Evolutionary conservation across 2,329 filamentous ascomycete species (phyloP), one percentile per base, ranked within the genome.

Genomic region (Penicillium sclerotiorum): DNA sequence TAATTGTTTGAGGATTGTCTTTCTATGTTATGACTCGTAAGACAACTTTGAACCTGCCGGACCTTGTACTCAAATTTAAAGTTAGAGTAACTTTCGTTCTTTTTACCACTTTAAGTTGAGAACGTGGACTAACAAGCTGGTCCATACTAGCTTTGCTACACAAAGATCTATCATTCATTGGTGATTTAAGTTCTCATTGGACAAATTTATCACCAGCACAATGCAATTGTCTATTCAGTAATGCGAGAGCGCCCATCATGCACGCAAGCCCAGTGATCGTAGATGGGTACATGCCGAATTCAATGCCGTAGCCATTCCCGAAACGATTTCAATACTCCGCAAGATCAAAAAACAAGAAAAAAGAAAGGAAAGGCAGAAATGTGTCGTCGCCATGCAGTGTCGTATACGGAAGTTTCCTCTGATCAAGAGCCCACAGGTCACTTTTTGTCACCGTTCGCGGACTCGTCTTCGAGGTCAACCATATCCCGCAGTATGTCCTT

Each of bases 401-500:
- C 49, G 37, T 44, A 48, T 51, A 32, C 40, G 33, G 38, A 47
- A 22, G 45, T 40, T 33, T n/a, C 38, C 17, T 17, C 32, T 13
- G 25, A 25, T 22, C 18, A 18, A 25, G 36, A 13, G 21, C 20
- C 39, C 37, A 35, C 36, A 27, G 21, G 6, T 60, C 50, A 60
- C 32, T 61, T 61, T 49, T 59, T 61, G 33, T 61, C 57, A 8
- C 58, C 58, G 18, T 60, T 60, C 7, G 52, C 43, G 17, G 47
- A 35, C 30, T 74, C 75, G 38, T 72, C 73, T 47, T 74, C 72
- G 15, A 77, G 59, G 17, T 73, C 76, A 38, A 77, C 76, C 20
- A 81, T 73, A 55, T 75, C 73, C 48, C 79, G 71, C 58, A 84
- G 61, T 55, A 80, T 77, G 48, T 74, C 77, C 61, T 76, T 77